Evolutionary conservation across 2,329 filamentous ascomycete species (phyloP), one percentile per base, ranked within the genome.

Genomic region (Colletotrichum camelliae): DNA sequence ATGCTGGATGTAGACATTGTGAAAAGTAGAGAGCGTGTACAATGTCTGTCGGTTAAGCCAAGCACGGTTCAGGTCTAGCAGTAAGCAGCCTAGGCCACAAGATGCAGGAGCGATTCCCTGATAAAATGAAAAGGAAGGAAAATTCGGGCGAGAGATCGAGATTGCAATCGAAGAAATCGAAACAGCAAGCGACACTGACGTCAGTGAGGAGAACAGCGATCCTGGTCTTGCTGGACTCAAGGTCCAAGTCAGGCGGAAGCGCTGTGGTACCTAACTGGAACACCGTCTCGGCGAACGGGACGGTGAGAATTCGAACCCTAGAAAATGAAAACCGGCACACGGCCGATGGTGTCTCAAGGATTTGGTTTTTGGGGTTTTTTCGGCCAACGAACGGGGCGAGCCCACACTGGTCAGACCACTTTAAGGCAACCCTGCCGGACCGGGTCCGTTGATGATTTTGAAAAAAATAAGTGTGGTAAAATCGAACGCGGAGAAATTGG

Each of bases 141-240:
- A 43, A 48, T 2, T 43, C 21, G 55, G 62, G 57, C 70, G 55
- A 64, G 43, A 35, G 57, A 68, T 75, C 69, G 62, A 35, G 73
- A 57, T 31, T 33, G 62, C 37, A 67, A 73, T 58, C 27, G 57
- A 62, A 57, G 62, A 55, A 70, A 74, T 66, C 48, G 67, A 18
- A 57, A 70, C 35, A 29, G 27, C 48, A 73, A 75, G 52, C 60
- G 73, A 73, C 62, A 67, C 73, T 75, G 73, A 75, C 73, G 73
- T 75, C 73, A 75, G 73, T 72, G 73, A 73, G 73, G 73, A 75
- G 69, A 73, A 72, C 39, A 75, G 64, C 69, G 69, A 75, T 75
- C 73, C 73, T 64, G 69, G 73, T 72, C 35, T 43, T 57, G 62
- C 69, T 73, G 62, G 73, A 58, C 70, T 64, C 64, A 73, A 68